These are phyloP conservation scores for barrel medic (Medicago truncatula) DNA, from an alignment of 306 rosid genomes.

Conservation along the genomic window DNA sequence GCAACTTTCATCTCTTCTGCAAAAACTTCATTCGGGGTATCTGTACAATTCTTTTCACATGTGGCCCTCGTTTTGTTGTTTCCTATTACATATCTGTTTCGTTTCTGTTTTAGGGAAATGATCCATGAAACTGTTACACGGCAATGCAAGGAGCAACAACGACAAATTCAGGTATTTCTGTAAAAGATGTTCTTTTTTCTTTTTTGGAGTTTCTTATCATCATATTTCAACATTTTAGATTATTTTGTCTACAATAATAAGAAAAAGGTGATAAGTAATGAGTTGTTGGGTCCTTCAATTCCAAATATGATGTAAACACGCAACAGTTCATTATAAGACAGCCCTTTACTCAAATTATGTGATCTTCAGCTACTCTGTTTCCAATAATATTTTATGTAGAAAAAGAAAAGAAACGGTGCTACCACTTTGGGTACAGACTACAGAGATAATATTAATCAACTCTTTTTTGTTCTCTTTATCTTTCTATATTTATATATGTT, in stretches of 20 bases:
- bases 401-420: constrained; percentile 17
- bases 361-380: constrained; percentile 13
- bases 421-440: not conserved
- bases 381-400: not conserved
- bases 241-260: not conserved
- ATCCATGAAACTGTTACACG: constrained; percentile 79
- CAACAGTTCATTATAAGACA: constrained; percentile 15
- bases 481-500: constrained; percentile 9
- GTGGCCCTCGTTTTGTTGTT: constrained; percentile 20
- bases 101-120: constrained; percentile 67
- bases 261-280: constrained; percentile 4
- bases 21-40: constrained; percentile 95
- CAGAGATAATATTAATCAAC: not conserved
- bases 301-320: not conserved
- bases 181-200: not conserved
- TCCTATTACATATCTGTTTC: constrained; percentile 29
- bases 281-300: not conserved
- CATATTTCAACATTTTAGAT: constrained; percentile 31
- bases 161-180: constrained; percentile 84
- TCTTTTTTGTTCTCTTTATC: constrained; percentile 15
- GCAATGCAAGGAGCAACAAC: constrained; percentile 95
- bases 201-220: constrained; percentile 22
- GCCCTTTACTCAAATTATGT: constrained; percentile 23
- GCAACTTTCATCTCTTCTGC: constrained; percentile 84
- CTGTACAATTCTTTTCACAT: constrained; percentile 33